A percentile compares a stretch with the other conserved stretches of the same genome.
Evolutionary conservation across 2,329 filamentous ascomycete genomes (phyloP).

Genomic region (Xylariaceae sp.): DNA sequence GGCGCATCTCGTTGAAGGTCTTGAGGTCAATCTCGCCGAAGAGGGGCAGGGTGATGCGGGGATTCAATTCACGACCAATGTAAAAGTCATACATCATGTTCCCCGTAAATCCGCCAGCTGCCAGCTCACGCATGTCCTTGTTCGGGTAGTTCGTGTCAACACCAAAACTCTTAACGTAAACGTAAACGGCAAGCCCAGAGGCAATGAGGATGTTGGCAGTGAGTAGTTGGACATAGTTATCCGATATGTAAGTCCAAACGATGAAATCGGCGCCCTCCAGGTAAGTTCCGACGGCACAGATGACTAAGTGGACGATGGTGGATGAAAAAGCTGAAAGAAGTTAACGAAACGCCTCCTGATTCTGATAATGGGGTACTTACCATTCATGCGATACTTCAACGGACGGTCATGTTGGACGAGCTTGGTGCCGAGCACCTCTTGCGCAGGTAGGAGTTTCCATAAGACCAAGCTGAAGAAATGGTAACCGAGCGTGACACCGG

Average conservation of each 20-base stretch:
- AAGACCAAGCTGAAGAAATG: slow-evolving; percentile 71
- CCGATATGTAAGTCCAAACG: slow-evolving; percentile 87
- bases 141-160: slow-evolving; percentile 64
- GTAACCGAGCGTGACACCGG: slow-evolving; percentile 66
- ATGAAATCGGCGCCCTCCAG: slow-evolving; percentile 73
- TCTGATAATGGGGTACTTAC: slow-evolving; percentile 37
- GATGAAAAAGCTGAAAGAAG: slow-evolving; percentile 61
- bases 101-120: slow-evolving; percentile 72
- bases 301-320: slow-evolving; percentile 64
- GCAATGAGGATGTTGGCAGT: slow-evolving; percentile 77
- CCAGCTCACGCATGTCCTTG: slow-evolving; percentile 68
- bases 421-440: slow-evolving; percentile 63
- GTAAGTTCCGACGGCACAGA: slow-evolving; percentile 67
- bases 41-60: slow-evolving; percentile 70
- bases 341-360: slow-evolving; percentile 6
- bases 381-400: slow-evolving; percentile 78
- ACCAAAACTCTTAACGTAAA: slow-evolving; percentile 76
- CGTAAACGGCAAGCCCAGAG: slow-evolving; percentile 65
- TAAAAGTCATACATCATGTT: slow-evolving; percentile 95
- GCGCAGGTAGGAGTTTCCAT: slow-evolving; percentile 70
- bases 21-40: slow-evolving; percentile 88
- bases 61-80: slow-evolving; percentile 93
- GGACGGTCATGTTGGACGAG: slow-evolving; percentile 62
- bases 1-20: slow-evolving; percentile 79
- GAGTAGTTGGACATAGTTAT: slow-evolving; percentile 82